These are phyloP conservation scores for Purpureocillium takamizusanense DNA, from an alignment of 2,329 filamentous ascomycete genomes.

Conservation along the genomic window DNA sequence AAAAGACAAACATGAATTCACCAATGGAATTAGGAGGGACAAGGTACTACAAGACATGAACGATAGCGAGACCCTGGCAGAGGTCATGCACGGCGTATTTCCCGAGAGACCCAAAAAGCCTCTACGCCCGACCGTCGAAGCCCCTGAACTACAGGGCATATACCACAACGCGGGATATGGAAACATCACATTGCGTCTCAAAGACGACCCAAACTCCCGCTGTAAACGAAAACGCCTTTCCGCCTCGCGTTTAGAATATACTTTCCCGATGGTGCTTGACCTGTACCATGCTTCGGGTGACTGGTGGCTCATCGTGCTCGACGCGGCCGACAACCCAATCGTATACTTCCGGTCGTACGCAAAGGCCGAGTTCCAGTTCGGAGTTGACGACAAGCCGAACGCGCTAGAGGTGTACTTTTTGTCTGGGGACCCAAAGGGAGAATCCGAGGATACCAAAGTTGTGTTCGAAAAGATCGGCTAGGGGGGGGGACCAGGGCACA, in stretches of 20 bases:
- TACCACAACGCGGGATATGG: slow-evolving; percentile 35
- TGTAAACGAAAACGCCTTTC: slow-evolving; percentile 7
- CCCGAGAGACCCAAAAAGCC: slow-evolving; percentile 24
- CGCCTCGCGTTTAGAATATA: slow-evolving; percentile 11
- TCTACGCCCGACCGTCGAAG: slow-evolving; percentile 23
- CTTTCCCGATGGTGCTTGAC: slow-evolving; percentile 10
- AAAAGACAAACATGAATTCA: too few species aligned
- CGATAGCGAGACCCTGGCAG: slow-evolving; percentile 16
- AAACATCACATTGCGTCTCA: slow-evolving; percentile 9
- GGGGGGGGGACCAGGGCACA: too few species aligned
- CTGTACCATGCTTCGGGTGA: slow-evolving; percentile 17
- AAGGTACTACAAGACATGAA: slow-evolving; percentile 2
- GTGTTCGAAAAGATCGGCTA: too few species aligned
- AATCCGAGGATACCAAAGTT: background rate
- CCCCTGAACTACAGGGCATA: slow-evolving; percentile 25
- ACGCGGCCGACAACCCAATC: background rate
- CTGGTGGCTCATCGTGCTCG: slow-evolving; percentile 18
- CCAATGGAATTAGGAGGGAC: slow-evolving; percentile 6
- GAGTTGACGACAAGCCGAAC: background rate
- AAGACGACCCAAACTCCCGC: slow-evolving; percentile 4
- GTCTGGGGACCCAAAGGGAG: background rate
- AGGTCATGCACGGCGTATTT: slow-evolving; percentile 25
- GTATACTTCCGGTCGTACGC: background rate
- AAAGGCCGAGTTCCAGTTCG: background rate
- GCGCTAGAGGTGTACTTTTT: slow-evolving; percentile 1